A percentile compares a stretch with the other conserved stretches of the same genome.
Evolutionary conservation across 2,329 filamentous ascomycete species (phyloP).

Genomic region (Xylaria sp.): DNA sequence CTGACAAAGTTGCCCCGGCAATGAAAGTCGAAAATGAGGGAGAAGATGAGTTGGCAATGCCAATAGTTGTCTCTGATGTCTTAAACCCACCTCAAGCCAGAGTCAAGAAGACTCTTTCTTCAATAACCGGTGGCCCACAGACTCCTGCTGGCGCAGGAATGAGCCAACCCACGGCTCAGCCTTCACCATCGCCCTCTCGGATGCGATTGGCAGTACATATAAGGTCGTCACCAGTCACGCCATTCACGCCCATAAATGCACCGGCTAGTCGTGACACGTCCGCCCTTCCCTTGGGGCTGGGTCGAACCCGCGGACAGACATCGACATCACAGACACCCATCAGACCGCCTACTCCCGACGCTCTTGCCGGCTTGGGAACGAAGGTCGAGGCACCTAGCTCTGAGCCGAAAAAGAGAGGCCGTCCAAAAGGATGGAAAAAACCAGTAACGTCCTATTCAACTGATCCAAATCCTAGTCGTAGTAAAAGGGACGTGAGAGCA

Average conservation of each 20-base stretch:
- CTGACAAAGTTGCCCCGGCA: background rate
- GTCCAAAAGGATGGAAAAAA: constrained; percentile 61
- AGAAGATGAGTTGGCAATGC: constrained; percentile 33
- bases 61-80: constrained; percentile 34
- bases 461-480: constrained; percentile 37
- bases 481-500: constrained; percentile 35
- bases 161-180: constrained; percentile 16
- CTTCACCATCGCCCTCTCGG: constrained; percentile 26
- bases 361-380: constrained; percentile 22
- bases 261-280: constrained; percentile 19
- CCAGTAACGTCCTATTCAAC: constrained; percentile 49
- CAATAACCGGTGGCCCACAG: constrained; percentile 13
- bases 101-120: constrained; percentile 23
- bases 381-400: constrained; percentile 33
- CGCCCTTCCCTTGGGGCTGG: constrained; percentile 15
- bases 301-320: constrained; percentile 22
- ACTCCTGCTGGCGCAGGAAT: constrained; percentile 17
- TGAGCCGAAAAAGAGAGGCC: constrained; percentile 54
- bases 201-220: constrained; percentile 47
- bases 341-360: constrained; percentile 18
- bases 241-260: constrained; percentile 37
- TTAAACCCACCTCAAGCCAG: constrained; percentile 16
- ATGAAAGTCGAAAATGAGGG: background rate
- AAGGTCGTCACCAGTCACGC: constrained; percentile 38
- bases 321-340: constrained; percentile 24